These are phyloP conservation scores for Sarocladium brachiariae DNA, from an alignment of 2,329 filamentous ascomycete genomes.

Conservation along the genomic window DNA sequence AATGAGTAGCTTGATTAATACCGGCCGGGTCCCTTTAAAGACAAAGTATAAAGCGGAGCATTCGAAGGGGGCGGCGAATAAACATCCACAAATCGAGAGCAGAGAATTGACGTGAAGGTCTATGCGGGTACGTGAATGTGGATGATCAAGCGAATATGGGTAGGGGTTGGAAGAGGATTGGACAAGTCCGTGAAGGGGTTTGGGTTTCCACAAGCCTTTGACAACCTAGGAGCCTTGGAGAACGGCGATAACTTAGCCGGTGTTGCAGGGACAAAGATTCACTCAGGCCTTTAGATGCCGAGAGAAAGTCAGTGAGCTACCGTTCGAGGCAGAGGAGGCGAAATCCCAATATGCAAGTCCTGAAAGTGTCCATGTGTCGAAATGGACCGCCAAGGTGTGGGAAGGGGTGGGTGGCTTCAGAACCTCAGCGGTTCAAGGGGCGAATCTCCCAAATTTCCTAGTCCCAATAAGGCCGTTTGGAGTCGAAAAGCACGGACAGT, in stretches of 20 bases:
- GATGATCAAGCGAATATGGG: neutral
- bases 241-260: too few species aligned
- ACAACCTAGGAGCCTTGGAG: too few species aligned
- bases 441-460: neutral
- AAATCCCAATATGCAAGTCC: neutral
- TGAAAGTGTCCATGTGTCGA: neutral
- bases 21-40: too few species aligned
- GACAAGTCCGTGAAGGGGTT: neutral
- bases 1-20: neutral
- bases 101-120: neutral
- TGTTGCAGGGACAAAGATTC: too few species aligned
- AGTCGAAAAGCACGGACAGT: neutral
- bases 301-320: neutral
- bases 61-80: too few species aligned
- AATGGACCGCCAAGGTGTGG: neutral
- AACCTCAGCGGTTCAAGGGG: neutral
- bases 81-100: neutral
- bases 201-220: neutral
- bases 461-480: too few species aligned
- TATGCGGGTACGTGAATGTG: neutral
- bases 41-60: too few species aligned
- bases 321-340: constrained; percentile 3
- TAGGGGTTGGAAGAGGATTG: neutral
- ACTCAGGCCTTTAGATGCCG: too few species aligned
- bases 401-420: neutral